These are phyloP conservation scores for Hypoxylon fuscum DNA, from an alignment of 495 filamentous ascomycete species.

Conservation along the genomic window DNA sequence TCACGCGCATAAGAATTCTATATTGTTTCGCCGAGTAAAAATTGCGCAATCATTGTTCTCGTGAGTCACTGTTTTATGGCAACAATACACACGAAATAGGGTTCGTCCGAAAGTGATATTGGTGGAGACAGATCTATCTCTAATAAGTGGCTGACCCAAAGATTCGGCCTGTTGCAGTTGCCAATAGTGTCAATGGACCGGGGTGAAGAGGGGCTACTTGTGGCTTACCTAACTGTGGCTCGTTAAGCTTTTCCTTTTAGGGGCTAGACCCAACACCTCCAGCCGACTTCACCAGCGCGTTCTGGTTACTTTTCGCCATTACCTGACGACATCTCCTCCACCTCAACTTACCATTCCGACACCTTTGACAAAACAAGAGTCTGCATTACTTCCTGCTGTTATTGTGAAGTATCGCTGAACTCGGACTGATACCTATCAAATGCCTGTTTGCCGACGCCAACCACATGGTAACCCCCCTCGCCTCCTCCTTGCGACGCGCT, in stretches of 20 bases:
- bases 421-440: constrained; percentile 39
- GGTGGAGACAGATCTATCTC: constrained; percentile 28
- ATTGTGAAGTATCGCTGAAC: background rate
- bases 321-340: constrained; percentile 35
- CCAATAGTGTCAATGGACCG: constrained; percentile 15
- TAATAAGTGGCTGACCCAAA: constrained; percentile 31
- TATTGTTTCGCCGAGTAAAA: background rate
- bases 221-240: constrained; percentile 40
- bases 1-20: background rate
- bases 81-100: constrained; percentile 17
- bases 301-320: constrained; percentile 39
- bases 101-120: constrained; percentile 18
- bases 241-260: constrained; percentile 37
- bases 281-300: constrained; percentile 44
- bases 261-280: constrained; percentile 40
- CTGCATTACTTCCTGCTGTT: background rate
- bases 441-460: constrained; percentile 43
- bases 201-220: constrained; percentile 35
- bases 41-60: background rate
- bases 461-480: constrained; percentile 44
- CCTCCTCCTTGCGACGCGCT: constrained; percentile 48
- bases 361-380: constrained; percentile 6
- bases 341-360: constrained; percentile 11
- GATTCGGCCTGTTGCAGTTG: constrained; percentile 23
- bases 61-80: background rate